Evolutionary conservation across 164 flowering plant genomes (phyloP).

Genomic region (Stephania yunnanensis): DNA sequence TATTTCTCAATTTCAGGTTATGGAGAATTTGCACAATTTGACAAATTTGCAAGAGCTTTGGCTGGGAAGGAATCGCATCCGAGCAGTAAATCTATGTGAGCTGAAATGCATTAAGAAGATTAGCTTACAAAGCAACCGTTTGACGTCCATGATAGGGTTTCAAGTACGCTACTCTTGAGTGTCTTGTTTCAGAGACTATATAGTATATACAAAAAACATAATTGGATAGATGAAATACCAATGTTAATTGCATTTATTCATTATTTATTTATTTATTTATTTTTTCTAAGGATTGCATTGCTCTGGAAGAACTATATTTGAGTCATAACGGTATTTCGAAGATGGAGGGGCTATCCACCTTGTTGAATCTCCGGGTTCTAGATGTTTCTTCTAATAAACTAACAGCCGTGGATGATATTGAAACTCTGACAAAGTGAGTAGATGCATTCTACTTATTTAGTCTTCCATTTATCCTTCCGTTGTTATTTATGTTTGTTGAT

Average conservation of each 20-base stretch:
- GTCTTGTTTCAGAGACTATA: background rate
- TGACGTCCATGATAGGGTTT: slow-evolving; percentile 85
- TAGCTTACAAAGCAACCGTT: slow-evolving; percentile 94
- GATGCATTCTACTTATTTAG: background rate
- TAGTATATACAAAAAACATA: background rate
- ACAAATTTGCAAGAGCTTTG: slow-evolving; percentile 80
- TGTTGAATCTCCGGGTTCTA: slow-evolving; percentile 73
- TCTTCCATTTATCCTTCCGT: background rate
- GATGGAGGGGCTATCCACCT: slow-evolving; percentile 84
- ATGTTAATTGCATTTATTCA: background rate
- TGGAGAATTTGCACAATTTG: slow-evolving; percentile 75
- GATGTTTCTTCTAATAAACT: slow-evolving; percentile 90
- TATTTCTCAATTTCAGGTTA: slow-evolving; percentile 44
- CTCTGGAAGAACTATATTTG: slow-evolving; percentile 88
- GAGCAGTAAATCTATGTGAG: slow-evolving; percentile 70
- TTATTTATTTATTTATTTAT: background rate
- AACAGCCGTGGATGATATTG: slow-evolving; percentile 60
- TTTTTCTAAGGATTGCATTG: slow-evolving; percentile 64
- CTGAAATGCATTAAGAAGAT: slow-evolving; percentile 74
- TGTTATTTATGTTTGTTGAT: background rate
- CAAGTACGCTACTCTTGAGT: slow-evolving; percentile 39
- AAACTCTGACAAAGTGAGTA: slow-evolving; percentile 52
- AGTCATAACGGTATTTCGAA: slow-evolving; percentile 95
- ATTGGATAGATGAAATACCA: background rate
- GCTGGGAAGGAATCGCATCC: slow-evolving; percentile 91